Percentiles rank a stretch among this genome's conserved stretches.
These are phyloP conservation scores for Colletotrichum sp. DNA, from an alignment of 2,329 filamentous ascomycete species.

Conservation along the genomic window DNA sequence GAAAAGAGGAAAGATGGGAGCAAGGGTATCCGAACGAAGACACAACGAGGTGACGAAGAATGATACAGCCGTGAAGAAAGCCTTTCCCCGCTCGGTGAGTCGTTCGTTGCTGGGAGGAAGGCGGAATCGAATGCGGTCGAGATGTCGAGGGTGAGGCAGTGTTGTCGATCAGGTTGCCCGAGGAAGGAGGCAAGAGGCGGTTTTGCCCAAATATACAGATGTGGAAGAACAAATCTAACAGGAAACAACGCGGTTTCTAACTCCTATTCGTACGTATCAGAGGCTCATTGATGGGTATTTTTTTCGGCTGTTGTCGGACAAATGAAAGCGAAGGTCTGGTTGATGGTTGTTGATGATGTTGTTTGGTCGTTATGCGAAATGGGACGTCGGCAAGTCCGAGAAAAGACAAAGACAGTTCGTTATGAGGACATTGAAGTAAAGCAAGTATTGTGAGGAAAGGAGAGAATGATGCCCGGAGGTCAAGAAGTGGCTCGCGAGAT, in stretches of 20 bases:
- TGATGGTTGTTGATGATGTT: slow-evolving; percentile 7
- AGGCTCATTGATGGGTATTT: slow-evolving; percentile 41
- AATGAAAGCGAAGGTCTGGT: slow-evolving; percentile 22
- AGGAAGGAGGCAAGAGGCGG: background rate
- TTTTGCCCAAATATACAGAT: slow-evolving; percentile 15
- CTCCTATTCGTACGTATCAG: slow-evolving; percentile 38
- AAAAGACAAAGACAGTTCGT: slow-evolving; percentile 41
- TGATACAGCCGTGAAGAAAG: slow-evolving; percentile 6
- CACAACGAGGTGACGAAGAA: slow-evolving; percentile 1
- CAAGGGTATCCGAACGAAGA: slow-evolving; percentile 16
- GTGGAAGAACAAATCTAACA: slow-evolving; percentile 15
- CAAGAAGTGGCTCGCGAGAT: background rate
- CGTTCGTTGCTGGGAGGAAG: background rate
- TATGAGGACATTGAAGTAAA: slow-evolving; percentile 47
- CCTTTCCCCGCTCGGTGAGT: background rate
- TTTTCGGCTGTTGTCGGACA: slow-evolving; percentile 15
- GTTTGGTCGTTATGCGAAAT: slow-evolving; percentile 18
- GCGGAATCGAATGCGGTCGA: background rate
- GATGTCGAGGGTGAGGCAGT: background rate
- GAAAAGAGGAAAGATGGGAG: slow-evolving; percentile 28
- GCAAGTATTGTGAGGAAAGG: slow-evolving; percentile 22
- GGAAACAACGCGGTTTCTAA: slow-evolving; percentile 26
- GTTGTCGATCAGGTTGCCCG: background rate
- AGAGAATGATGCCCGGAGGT: slow-evolving; percentile 8
- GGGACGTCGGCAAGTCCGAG: slow-evolving; percentile 15